Percentiles rank a stretch among this genome's conserved stretches.
Conservation (phyloP, 2,329 filamentous ascomycete species). For the Aphanocladium album region DNA sequence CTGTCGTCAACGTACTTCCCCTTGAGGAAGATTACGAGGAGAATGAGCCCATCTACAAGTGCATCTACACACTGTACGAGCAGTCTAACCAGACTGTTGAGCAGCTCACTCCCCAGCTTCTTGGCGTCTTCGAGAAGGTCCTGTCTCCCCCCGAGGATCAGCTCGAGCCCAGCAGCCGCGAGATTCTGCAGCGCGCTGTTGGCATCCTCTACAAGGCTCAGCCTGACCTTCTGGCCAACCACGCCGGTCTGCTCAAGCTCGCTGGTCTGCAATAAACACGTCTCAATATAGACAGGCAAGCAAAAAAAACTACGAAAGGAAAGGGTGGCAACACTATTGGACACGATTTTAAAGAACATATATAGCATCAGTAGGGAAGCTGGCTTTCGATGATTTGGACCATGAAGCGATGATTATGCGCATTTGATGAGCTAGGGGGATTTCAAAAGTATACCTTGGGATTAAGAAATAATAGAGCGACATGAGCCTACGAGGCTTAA, state of each 20-base stretch:
- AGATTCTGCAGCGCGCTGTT: slow-evolving; percentile 61
- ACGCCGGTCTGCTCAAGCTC: slow-evolving; percentile 27
- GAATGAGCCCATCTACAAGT: slow-evolving; percentile 89
- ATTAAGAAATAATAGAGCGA: slow-evolving; percentile 11
- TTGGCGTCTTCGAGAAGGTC: slow-evolving; percentile 69
- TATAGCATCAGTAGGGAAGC: slow-evolving; percentile 4
- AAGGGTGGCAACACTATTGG: slow-evolving; percentile 1
- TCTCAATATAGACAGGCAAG: not conserved
- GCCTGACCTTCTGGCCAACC: slow-evolving; percentile 26
- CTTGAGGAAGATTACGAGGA: slow-evolving; percentile 93
- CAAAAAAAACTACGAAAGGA: not conserved
- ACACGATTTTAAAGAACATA: slow-evolving; percentile 6
- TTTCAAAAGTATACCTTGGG: slow-evolving; percentile 9
- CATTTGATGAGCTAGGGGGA: slow-evolving; percentile 9
- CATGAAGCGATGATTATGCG: slow-evolving; percentile 13
- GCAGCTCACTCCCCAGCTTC: slow-evolving; percentile 62
- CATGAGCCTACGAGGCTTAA: not conserved
- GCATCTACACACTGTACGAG: slow-evolving; percentile 81
- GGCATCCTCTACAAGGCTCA: slow-evolving; percentile 37
- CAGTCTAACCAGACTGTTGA: slow-evolving; percentile 64
- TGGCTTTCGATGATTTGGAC: slow-evolving; percentile 12
- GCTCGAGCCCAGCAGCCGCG: slow-evolving; percentile 65
- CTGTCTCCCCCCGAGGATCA: slow-evolving; percentile 68
- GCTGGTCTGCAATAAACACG: slow-evolving; percentile 21
- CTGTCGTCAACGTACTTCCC: slow-evolving; percentile 72